phyloP scores from a whole-genome alignment of 176 grass and related monocot genomes.

The Musa troglodytarum region DNA sequence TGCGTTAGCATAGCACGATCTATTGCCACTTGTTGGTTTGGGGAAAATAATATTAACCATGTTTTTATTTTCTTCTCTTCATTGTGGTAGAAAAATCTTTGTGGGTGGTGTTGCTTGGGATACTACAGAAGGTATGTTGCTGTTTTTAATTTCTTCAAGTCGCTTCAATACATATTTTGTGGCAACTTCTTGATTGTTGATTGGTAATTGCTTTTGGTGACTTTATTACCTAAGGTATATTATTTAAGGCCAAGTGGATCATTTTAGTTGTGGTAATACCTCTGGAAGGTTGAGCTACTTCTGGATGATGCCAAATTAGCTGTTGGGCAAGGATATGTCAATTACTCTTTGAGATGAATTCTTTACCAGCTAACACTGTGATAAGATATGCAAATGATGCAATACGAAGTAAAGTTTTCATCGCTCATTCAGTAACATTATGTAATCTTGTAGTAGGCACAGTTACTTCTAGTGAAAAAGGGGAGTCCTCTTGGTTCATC shows the following conservation, averaged over 20 bases:
- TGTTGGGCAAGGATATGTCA: neutral
- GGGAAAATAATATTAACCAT: neutral
- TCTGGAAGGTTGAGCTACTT: neutral
- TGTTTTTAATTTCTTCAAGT: neutral
- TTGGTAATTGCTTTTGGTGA: neutral
- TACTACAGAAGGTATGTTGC: conserved; percentile 60
- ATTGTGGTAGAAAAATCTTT: conserved; percentile 83
- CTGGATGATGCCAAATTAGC: neutral
- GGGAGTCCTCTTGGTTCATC: too few species aligned
- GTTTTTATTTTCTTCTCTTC: conserved; percentile 11
- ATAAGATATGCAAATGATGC: neutral
- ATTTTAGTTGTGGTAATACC: neutral
- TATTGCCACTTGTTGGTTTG: neutral
- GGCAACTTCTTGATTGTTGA: neutral
- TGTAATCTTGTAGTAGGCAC: too few species aligned
- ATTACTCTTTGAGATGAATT: neutral
- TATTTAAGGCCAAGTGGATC: neutral
- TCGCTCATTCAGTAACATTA: too few species aligned
- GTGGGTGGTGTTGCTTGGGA: conserved; percentile 99
- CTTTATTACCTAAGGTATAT: neutral
- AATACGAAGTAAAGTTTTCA: neutral
- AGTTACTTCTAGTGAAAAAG: too few species aligned
- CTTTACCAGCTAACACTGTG: neutral
- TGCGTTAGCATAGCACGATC: neutral
- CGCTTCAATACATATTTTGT: neutral